These are phyloP conservation scores for Dactylonectria macrodidyma DNA, from an alignment of 2,329 filamentous ascomycete species.

Conservation along the genomic window DNA sequence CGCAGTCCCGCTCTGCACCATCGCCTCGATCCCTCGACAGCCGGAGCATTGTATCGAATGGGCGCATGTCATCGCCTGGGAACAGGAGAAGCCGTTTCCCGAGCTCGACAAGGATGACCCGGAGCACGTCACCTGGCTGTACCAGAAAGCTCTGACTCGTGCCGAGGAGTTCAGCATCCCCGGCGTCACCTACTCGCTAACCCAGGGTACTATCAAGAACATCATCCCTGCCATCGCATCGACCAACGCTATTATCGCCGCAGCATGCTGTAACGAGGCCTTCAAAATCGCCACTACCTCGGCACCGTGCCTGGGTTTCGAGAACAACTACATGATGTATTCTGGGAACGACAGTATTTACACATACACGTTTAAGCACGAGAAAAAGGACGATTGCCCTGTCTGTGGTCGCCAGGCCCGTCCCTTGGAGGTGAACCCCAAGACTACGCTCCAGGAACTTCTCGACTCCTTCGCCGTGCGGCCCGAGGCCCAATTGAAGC, in stretches of 20 bases:
- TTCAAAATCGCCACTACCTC: conserved; percentile 91
- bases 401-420: conserved; percentile 91
- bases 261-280: conserved; percentile 95
- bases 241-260: conserved; percentile 96
- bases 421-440: conserved; percentile 79
- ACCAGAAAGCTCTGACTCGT: conserved; percentile 84
- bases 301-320: conserved; percentile 83
- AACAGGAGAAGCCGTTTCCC: conserved; percentile 85
- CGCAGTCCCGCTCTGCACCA: conserved; percentile 96
- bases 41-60: conserved; percentile 99
- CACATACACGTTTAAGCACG: conserved; percentile 96
- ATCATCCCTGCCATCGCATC: conserved; percentile 99
- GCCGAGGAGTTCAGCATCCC: conserved; percentile 91
- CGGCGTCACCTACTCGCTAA: conserved; percentile 95
- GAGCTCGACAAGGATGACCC: conserved; percentile 95
- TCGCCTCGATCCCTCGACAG: conserved; percentile 95
- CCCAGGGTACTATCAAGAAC: conserved; percentile 98
- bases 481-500: conserved; percentile 94
- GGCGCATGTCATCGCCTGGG: conserved; percentile 99
- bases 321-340: conserved; percentile 99
- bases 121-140: conserved; percentile 98
- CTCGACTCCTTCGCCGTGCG: conserved; percentile 86
- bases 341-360: conserved; percentile 96
- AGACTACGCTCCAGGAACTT: conserved; percentile 84
- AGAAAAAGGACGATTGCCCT: conserved; percentile 94